phyloP scores from a whole-genome alignment of 257 asterid genomes.

The Solanum corneliomulleri region DNA sequence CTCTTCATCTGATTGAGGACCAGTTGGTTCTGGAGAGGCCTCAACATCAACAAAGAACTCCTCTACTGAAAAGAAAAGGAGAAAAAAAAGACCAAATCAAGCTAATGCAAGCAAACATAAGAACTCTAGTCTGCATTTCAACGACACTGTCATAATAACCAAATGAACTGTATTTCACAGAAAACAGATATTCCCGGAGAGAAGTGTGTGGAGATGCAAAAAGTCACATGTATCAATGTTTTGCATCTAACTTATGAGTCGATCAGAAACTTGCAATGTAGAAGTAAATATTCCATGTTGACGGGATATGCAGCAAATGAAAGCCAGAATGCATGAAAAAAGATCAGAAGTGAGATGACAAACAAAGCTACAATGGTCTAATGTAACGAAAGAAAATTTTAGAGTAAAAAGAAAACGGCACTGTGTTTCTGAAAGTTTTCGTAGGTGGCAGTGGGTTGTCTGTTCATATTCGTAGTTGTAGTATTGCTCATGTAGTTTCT shows the following conservation, averaged over 20 bases:
- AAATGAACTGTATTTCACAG: background rate
- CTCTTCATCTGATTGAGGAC: slow-evolving; percentile 83
- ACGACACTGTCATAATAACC: background rate
- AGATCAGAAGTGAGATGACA: background rate
- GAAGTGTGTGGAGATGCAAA: background rate
- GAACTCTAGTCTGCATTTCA: background rate
- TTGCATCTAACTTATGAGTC: background rate
- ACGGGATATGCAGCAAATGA: background rate
- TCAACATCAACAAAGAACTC: slow-evolving; percentile 89
- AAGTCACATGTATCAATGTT: background rate
- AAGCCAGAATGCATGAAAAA: background rate
- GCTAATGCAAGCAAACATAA: background rate
- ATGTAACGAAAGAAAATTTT: background rate
- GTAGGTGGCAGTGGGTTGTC: background rate
- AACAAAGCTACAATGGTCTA: background rate
- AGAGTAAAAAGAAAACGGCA: background rate
- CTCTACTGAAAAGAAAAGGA: slow-evolving; percentile 41
- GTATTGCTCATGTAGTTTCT: background rate
- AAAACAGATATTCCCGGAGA: background rate
- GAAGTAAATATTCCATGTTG: background rate
- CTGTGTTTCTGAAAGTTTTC: background rate
- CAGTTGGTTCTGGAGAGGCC: slow-evolving; percentile 40
- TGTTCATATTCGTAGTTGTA: background rate
- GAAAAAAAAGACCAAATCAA: slow-evolving; percentile 5
- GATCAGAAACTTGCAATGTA: background rate